Evolutionary conservation across 495 filamentous ascomycete genomes (phyloP).

Genomic region (Terfezia claveryi): DNA sequence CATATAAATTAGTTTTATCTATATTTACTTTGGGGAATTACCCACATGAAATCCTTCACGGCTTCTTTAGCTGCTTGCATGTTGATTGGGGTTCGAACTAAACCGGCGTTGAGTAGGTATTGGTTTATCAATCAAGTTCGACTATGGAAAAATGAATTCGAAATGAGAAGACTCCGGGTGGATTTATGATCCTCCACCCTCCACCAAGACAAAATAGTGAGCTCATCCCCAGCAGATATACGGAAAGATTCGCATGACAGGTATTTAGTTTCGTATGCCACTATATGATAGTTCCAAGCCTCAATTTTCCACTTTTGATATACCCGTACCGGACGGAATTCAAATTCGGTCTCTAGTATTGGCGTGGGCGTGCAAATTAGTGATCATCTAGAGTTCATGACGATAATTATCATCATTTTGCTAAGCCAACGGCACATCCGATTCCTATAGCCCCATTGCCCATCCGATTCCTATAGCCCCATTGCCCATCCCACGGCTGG

Average conservation of each 20-base stretch:
- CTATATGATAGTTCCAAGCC: neutral
- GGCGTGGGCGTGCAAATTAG: too few relatives aligned
- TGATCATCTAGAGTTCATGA: too few relatives aligned
- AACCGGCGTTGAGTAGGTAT: neutral
- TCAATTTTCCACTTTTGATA: too few relatives aligned
- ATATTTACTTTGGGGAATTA: neutral
- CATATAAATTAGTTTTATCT: neutral
- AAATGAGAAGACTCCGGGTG: neutral
- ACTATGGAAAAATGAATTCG: neutral
- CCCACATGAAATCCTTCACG: neutral
- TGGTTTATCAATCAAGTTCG: neutral
- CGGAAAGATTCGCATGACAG: too few relatives aligned
- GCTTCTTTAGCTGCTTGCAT: neutral
- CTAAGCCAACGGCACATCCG: too few relatives aligned
- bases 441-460: too few relatives aligned
- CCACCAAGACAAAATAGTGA: neutral
- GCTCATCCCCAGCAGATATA: neutral
- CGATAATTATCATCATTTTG: too few relatives aligned
- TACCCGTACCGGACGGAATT: too few relatives aligned
- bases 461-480: too few relatives aligned
- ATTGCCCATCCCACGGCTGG: too few relatives aligned
- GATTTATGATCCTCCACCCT: neutral
- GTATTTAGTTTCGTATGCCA: neutral
- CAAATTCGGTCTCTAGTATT: too few relatives aligned
- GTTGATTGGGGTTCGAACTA: neutral